Evolutionary conservation across 257 asterid genomes (phyloP), one percentile per base, ranked within the genome.

Genomic region (Solanum dulcamara): DNA sequence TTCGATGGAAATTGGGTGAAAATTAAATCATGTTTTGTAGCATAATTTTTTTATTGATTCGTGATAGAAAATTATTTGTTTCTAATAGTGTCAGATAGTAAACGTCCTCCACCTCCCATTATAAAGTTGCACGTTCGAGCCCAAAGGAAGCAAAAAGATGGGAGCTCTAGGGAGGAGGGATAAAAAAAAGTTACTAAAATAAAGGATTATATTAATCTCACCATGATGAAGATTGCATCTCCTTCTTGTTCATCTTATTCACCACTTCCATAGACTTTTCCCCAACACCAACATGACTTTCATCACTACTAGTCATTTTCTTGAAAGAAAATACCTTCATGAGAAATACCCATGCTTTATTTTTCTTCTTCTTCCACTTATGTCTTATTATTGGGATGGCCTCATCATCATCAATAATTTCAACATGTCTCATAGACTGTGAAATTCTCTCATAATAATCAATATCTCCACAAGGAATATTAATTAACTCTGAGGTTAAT

Each of bases 391-490:
- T 24, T 13, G 62, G 62, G 3, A 2, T 46, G 1, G 15, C 14
- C 5, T 32, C 22, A 1, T 59, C 85, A 30, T n/a, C 33, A 62
- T 62, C 37, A 66, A 66, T 14, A 6, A 70, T 20, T 70, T 59
- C 67, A 5, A 67, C 38, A 33, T 88, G 18, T 53, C 89, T 82
- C 88, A 79, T 86, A 59, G 93, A 89, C 57, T 77, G 70, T 1
- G 91, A 87, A 67, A 87, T 84, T 80, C 83, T 86, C 51, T 88
- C 86, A 30, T 87, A 86, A 30, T 87, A 82, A 8, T 26, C 68
- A 2, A 68, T 51, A 72, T 81, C 68, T 32, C 81, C 86, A 1
- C 81, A 81, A 3, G 81, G 42, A 72, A 10, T 62, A 13, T 12
- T 26, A 62, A 26, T 85, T 22, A 71, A 80, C 26, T 86, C 89